phyloP scores from a whole-genome alignment of 306 rosid genomes.

The Dalbergia cultrata region DNA sequence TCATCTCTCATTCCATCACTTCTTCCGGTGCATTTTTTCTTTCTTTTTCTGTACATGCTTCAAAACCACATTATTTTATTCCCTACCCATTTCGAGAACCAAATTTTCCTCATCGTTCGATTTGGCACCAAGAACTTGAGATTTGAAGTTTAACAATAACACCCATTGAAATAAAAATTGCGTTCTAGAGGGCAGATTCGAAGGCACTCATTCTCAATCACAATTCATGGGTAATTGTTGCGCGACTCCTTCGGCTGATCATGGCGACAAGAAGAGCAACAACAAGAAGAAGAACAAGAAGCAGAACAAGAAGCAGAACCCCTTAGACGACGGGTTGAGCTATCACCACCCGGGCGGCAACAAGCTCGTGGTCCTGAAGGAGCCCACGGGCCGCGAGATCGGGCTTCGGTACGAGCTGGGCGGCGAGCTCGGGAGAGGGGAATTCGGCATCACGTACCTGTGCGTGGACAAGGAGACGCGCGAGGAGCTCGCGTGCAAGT shows the following conservation, averaged over 20 bases:
- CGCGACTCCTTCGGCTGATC: conserved; percentile 36
- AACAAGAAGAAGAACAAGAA: conserved; percentile 48
- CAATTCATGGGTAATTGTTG: conserved; percentile 82
- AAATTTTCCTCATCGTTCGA: too few species aligned
- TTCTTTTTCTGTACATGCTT: too few species aligned
- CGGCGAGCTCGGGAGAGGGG: conserved; percentile 85
- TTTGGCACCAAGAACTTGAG: too few species aligned
- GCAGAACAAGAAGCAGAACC: conserved; percentile 59
- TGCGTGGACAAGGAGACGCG: conserved; percentile 67
- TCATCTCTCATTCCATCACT: too few species aligned
- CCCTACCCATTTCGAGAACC: too few species aligned
- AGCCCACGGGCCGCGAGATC: conserved; percentile 84
- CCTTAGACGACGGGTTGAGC: conserved; percentile 45
- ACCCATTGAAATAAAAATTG: too few species aligned
- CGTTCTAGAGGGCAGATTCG: too few species aligned
- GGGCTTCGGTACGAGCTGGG: conserved; percentile 72
- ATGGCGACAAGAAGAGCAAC: neutral
- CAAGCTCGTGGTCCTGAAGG: conserved; percentile 63
- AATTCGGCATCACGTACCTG: conserved; percentile 81
- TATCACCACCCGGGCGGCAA: conserved; percentile 10
- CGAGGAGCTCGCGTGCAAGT: conserved; percentile 74
- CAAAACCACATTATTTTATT: too few species aligned
- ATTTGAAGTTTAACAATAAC: too few species aligned
- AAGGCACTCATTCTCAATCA: too few species aligned
- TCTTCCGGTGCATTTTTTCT: too few species aligned